Percentiles rank a stretch among this genome's conserved stretches.
phyloP scores from a whole-genome alignment of 441 rosid genomes.

The Euphorbia schlechtendalii region DNA sequence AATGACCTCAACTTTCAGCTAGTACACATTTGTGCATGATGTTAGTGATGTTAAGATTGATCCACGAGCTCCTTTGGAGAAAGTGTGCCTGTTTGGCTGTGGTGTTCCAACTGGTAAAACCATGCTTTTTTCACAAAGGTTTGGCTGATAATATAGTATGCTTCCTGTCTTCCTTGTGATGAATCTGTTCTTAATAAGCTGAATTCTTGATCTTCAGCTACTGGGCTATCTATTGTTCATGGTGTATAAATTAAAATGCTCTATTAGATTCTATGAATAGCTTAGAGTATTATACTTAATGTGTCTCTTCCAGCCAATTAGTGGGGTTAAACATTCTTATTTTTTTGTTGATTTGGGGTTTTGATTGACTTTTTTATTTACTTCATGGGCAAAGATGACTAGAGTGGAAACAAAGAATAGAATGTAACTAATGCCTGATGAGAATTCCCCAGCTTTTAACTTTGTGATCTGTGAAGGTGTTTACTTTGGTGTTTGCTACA shows the following conservation, averaged over 20 bases:
- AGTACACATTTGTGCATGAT: constrained; percentile 64
- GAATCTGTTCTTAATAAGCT: not conserved
- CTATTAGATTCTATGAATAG: not conserved
- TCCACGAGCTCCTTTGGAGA: constrained; percentile 83
- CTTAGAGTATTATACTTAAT: not conserved
- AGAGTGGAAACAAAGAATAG: not conserved
- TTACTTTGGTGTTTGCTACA: not conserved
- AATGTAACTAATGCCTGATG: not conserved
- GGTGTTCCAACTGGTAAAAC: constrained; percentile 91
- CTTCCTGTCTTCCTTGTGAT: not conserved
- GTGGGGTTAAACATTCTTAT: not conserved
- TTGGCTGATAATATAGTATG: not conserved
- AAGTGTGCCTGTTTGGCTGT: constrained; percentile 97
- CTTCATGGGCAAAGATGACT: not conserved
- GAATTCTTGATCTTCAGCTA: not conserved
- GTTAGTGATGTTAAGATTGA: constrained; percentile 95
- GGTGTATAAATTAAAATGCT: not conserved
- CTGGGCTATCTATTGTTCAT: not conserved
- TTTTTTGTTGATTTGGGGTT: not conserved
- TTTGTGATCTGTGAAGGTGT: not conserved
- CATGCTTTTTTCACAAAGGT: not conserved
- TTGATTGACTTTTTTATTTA: not conserved
- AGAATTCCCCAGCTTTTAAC: not conserved
- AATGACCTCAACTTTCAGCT: constrained; percentile 88
- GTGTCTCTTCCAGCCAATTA: not conserved